Base-by-base conservation (phyloP, 257 asterid species). In the Solanum pimpinellifolium region DNA sequence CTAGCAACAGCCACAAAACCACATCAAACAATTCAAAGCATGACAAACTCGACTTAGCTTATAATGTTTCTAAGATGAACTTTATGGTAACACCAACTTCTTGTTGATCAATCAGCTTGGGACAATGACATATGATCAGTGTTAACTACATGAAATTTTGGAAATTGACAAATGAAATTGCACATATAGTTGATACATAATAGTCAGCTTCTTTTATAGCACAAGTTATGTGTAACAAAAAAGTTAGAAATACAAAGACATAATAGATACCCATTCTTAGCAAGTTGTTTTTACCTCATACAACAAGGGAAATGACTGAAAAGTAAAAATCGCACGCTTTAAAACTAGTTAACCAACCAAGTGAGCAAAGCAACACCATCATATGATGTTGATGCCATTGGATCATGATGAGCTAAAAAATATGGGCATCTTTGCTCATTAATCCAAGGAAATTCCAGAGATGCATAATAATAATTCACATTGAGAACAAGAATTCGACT, bases 41-140 rank as follows among this genome's bases (percentile, higher is more conserved):
- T 75, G 20, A 75, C 33, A 75, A 75, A 75, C 11, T 39, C 56
- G 66, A 44, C 29, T 75, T 44, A 9, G 31, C 41, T 83, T 41
- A 18, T 80, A 33, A 84, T 46, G 27, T 59, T 37, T 27, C 60
- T 47, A 80, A 70, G 47, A 73, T 86, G 20, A 59, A 12, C 83
- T 20, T 2, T 68, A 49, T 80, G 62, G 81, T 69, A 80, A 65
- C 89, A 82, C 93, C 90, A 88, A 92, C 90, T 87, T 77, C 85
- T 85, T 62, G 56, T 86, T 74, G 87, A 83, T 89, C 87, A 91
- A 90, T 91, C 96, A 92, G 97, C 90, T 92, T 92, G 92, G 94
- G 83, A 70, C 88, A 90, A 91, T 89, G 91, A 93, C 89, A 93
- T 89, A 90, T 95, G 94, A 93, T 90, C 89, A 73, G 85, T 88